Evolutionary conservation across 2,329 filamentous ascomycete genomes (phyloP), one percentile per base, ranked within the genome.

Genomic region (Fusarium dlaminii): DNA sequence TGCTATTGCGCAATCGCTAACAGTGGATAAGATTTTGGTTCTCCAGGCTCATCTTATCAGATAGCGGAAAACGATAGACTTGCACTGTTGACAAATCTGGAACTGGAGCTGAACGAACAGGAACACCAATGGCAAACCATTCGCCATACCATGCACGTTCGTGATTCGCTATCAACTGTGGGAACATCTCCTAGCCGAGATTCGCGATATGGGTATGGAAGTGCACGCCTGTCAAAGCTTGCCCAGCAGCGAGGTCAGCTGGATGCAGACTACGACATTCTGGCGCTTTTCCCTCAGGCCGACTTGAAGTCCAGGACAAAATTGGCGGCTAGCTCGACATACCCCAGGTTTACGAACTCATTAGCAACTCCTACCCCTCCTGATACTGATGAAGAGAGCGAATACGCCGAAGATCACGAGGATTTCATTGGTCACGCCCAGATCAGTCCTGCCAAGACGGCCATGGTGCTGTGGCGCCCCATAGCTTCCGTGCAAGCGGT

Each of bases 21-120:
- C 48, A 68, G 49, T 52, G 46, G 46, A 55, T 29, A 51, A 68
- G 68, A 51, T 29, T 43, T 57, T 52, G 59, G 51, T 57, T 61
- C 64, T 54, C 54, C 68, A 37, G 46, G 37, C 24, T 46, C 60
- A 46, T 65, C 68, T 9, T 81, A 80, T 77, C 39, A 82, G 81
- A 20, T 68, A 55, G 32, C 66, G 49, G 40, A 78, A 77, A 13
- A 82, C 82, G 60, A 85, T 62, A 83, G 85, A 34, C 80, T 88
- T 65, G 84, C 83, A 39, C 83, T 91, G 7, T 81, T 92, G 4
- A 86, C 89, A 37, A 87, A 90, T 67, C 82, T 92, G 3, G 90
- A 92, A 77, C 83, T 83, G 68, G 90, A 92, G 79, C 89, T 92
- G 86, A 88, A 87, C 2, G 80, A 85, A 72, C 88, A 92, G 77